Evolutionary conservation across 2,329 filamentous ascomycete genomes (phyloP).

Genomic region (Sporothrix euskadiensis): DNA sequence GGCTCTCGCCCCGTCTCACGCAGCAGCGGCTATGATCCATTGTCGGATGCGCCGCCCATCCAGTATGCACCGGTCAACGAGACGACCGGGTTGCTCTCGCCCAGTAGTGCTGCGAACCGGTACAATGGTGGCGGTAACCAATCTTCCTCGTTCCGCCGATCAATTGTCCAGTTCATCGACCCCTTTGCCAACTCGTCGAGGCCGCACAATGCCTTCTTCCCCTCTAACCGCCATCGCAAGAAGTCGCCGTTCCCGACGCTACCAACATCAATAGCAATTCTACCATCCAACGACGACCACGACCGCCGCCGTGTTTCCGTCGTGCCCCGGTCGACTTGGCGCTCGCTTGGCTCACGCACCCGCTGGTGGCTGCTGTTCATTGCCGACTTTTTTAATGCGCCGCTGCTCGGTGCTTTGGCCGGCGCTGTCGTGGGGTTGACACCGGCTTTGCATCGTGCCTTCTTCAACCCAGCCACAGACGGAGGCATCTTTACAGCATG

Average conservation of each 20-base stretch:
- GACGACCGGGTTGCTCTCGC: conserved; percentile 51
- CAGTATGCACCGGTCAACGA: conserved; percentile 41
- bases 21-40: conserved; percentile 28
- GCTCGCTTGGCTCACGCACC: conserved; percentile 35
- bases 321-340: conserved; percentile 37
- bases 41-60: conserved; percentile 3
- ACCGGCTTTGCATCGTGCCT: conserved; percentile 59
- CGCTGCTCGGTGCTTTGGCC: conserved; percentile 59
- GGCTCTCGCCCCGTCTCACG: background rate
- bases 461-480: conserved; percentile 58
- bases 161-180: conserved; percentile 28
- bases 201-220: conserved; percentile 38
- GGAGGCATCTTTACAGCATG: conserved; percentile 67
- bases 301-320: conserved; percentile 35
- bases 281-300: background rate
- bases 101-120: background rate
- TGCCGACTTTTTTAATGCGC: conserved; percentile 59
- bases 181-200: conserved; percentile 32
- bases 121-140: background rate
- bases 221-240: conserved; percentile 32
- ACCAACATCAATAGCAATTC: background rate
- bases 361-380: conserved; percentile 43
- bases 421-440: conserved; percentile 62
- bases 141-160: conserved; percentile 2
- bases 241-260: background rate